Evolutionary conservation across 306 rosid species (phyloP).

Genomic region (Ceratonia siliqua): DNA sequence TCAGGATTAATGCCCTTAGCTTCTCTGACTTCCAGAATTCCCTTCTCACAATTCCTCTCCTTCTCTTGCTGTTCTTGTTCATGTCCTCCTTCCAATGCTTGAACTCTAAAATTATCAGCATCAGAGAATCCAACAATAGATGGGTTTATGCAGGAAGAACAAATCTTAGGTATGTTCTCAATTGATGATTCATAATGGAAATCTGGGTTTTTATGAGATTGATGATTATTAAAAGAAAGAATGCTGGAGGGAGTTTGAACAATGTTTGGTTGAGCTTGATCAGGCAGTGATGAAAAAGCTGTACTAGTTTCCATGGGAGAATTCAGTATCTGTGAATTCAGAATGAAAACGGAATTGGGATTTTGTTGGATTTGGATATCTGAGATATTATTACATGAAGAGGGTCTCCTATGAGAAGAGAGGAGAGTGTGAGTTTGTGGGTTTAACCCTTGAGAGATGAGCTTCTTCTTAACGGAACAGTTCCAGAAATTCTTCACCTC

Average conservation of each 20-base stretch:
- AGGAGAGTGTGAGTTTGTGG: too few species aligned
- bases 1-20: conserved; percentile 19
- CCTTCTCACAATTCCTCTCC: conserved; percentile 36
- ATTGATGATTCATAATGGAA: conserved; percentile 22
- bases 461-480: conserved; percentile 83
- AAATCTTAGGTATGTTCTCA: conserved; percentile 26
- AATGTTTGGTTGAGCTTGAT: conserved; percentile 1
- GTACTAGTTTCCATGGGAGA: too few species aligned
- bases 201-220: conserved; percentile 20
- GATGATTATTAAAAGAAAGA: conserved; percentile 22
- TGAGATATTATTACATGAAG: too few species aligned
- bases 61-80: conserved; percentile 32
- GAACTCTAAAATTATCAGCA: conserved; percentile 30
- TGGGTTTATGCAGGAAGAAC: conserved; percentile 37
- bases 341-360: too few species aligned
- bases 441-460: conserved; percentile 65
- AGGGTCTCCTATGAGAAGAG: too few species aligned
- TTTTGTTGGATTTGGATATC: too few species aligned
- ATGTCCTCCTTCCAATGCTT: conserved; percentile 24
- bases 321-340: too few species aligned
- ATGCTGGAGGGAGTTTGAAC: conserved; percentile 27
- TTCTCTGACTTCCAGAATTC: conserved; percentile 28
- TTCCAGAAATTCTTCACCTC: conserved; percentile 96
- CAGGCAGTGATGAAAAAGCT: too few species aligned
- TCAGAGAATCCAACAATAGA: conserved; percentile 26